phyloP scores from a whole-genome alignment of 2,329 filamentous ascomycete species.

The Raffaelea ambrosiae region DNA sequence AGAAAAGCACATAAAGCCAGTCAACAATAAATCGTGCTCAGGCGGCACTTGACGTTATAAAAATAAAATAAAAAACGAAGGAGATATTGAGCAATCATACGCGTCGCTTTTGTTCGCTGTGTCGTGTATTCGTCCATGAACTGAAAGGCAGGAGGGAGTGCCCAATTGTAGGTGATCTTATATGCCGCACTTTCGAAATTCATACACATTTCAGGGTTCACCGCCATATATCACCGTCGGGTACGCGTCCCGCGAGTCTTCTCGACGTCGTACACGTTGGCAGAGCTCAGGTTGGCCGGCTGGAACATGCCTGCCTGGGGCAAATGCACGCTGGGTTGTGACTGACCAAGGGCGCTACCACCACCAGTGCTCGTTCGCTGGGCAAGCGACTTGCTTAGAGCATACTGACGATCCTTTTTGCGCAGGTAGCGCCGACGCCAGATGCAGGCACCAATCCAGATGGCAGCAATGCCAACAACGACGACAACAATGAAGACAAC shows the following conservation, averaged over 20 bases:
- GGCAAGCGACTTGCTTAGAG: slow-evolving; percentile 34
- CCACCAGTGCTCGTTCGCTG: slow-evolving; percentile 15
- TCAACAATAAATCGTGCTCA: too few species aligned
- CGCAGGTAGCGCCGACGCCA: slow-evolving; percentile 67
- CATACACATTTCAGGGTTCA: slow-evolving; percentile 24
- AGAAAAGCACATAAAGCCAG: too few species aligned
- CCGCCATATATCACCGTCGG: slow-evolving; percentile 13
- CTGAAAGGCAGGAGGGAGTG: too few species aligned
- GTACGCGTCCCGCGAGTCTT: slow-evolving; percentile 5
- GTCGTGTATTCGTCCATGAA: too few species aligned
- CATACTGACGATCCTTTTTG: slow-evolving; percentile 53
- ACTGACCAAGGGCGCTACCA: slow-evolving; percentile 13
- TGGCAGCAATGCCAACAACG: slow-evolving; percentile 55
- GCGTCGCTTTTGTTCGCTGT: too few species aligned
- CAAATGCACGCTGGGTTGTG: slow-evolving; percentile 23
- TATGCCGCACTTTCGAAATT: slow-evolving; percentile 42
- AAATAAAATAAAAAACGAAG: too few species aligned
- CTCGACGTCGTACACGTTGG: slow-evolving; percentile 23
- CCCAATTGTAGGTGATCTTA: too few species aligned
- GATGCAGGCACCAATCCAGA: slow-evolving; percentile 60
- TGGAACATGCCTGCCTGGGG: slow-evolving; percentile 28
- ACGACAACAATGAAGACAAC: slow-evolving; percentile 73
- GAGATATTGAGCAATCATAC: too few species aligned
- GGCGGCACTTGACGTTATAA: too few species aligned
- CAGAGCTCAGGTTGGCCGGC: slow-evolving; percentile 23